These are phyloP conservation scores for Chlorella sp. DNA, from an alignment of 139 green algal genomes.

Conservation along the genomic window DNA sequence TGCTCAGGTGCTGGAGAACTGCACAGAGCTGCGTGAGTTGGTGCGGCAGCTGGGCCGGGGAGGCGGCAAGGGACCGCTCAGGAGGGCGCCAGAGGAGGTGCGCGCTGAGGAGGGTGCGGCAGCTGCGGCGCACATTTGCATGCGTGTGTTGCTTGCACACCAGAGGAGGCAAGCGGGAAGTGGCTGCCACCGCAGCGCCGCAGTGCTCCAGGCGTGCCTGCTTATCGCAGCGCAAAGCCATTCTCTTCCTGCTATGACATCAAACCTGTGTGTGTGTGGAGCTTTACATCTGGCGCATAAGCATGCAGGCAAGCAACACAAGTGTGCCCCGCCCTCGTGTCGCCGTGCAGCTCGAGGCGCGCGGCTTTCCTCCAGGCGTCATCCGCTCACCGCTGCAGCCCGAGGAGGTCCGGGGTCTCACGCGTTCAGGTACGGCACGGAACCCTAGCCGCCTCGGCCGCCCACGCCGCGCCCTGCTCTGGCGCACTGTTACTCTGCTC, in stretches of 20 bases:
- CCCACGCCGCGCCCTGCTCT: too few species aligned
- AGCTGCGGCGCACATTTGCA: too few species aligned
- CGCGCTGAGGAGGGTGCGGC: too few species aligned
- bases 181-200: too few species aligned
- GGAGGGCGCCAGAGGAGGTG: slow-evolving; percentile 64
- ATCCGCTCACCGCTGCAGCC: slow-evolving; percentile 71
- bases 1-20: slow-evolving; percentile 65
- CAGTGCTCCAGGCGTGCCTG: too few species aligned
- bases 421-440: slow-evolving; percentile 34
- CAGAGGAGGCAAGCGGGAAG: neutral
- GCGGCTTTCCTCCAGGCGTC: slow-evolving; percentile 57
- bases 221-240: too few species aligned
- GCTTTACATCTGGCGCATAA: too few species aligned
- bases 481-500: too few species aligned
- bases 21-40: slow-evolving; percentile 80
- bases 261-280: too few species aligned
- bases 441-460: too few species aligned
- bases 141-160: neutral
- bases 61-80: slow-evolving; percentile 71
- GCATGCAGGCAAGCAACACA: too few species aligned
- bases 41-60: slow-evolving; percentile 66
- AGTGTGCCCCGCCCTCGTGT: neutral
- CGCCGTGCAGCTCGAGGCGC: slow-evolving; percentile 42
- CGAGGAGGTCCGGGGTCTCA: slow-evolving; percentile 73
- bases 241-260: too few species aligned